phyloP scores from a whole-genome alignment of 225 moss, liverwort and hornwort species.

The Marchantia polymorpha region DNA sequence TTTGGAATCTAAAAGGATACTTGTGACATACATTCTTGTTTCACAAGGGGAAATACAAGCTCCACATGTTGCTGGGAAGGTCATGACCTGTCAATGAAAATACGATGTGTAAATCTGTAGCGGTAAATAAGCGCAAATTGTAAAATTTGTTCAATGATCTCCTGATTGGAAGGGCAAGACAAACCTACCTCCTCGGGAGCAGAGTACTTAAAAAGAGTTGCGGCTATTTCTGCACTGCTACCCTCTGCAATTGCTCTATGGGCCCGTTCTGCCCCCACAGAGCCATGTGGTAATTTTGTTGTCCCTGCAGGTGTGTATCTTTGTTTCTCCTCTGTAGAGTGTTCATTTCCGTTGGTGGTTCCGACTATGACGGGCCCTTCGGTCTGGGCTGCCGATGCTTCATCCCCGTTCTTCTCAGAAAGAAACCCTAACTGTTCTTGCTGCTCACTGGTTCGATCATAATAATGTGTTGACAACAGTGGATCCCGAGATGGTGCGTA shows the following conservation, averaged over 20 bases:
- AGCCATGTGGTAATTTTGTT: slow-evolving; percentile 60
- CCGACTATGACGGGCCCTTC: slow-evolving; percentile 4
- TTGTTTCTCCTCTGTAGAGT: slow-evolving; percentile 18
- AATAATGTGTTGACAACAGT: slow-evolving; percentile 44
- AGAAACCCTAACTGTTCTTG: slow-evolving; percentile 66
- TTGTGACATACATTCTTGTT: slow-evolving; percentile 87
- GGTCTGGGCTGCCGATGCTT: slow-evolving; percentile 12
- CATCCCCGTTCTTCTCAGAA: slow-evolving; percentile 31
- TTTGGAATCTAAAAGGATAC: slow-evolving; percentile 50
- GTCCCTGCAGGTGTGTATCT: slow-evolving; percentile 61
- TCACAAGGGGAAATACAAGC: slow-evolving; percentile 62
- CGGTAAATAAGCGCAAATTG: too few species aligned
- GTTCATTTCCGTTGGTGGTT: slow-evolving; percentile 17
- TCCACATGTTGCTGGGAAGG: slow-evolving; percentile 73
- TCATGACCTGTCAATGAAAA: slow-evolving; percentile 62
- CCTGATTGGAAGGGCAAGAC: not conserved
- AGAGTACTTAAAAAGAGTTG: slow-evolving; percentile 79
- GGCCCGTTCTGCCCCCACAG: slow-evolving; percentile 67
- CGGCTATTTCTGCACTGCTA: slow-evolving; percentile 48
- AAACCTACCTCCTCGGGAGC: slow-evolving; percentile 66
- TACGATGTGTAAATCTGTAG: not conserved
- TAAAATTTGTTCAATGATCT: not conserved
- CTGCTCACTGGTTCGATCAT: slow-evolving; percentile 61
- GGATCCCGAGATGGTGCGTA: slow-evolving; percentile 62
- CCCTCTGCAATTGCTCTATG: slow-evolving; percentile 74